Conservation (phyloP, 2,329 filamentous ascomycete species). For the Fusarium pseudonygamai region DNA sequence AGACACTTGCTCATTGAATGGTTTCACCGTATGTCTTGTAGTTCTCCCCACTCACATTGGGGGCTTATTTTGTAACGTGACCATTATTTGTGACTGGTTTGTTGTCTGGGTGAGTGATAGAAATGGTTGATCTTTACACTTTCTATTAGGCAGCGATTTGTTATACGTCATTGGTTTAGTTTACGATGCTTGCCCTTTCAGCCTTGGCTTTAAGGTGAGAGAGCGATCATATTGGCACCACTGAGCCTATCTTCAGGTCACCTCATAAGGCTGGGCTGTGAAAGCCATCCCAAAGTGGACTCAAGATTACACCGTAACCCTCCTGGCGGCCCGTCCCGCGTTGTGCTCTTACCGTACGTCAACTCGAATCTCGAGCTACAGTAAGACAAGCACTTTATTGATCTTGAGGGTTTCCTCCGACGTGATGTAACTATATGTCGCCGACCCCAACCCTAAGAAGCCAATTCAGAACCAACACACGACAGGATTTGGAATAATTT, state of each 20-base stretch:
- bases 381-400: background rate
- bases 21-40: conserved; percentile 10
- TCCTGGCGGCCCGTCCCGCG: conserved; percentile 2
- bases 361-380: too few relatives aligned
- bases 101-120: background rate
- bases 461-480: background rate
- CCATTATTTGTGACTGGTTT: conserved; percentile 17
- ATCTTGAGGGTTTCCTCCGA: background rate
- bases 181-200: background rate
- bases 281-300: background rate
- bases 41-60: conserved; percentile 12
- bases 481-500: background rate
- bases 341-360: too few relatives aligned
- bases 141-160: background rate
- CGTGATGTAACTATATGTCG: background rate
- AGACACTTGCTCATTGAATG: background rate
- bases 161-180: background rate
- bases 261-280: background rate
- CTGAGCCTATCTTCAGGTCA: background rate
- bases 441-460: background rate
- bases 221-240: background rate
- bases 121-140: background rate
- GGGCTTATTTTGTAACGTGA: conserved; percentile 21
- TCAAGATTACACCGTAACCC: background rate
- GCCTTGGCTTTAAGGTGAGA: background rate